Base-by-base conservation (phyloP, 345 rosid species). In the thale cress (Arabidopsis thaliana) region DNA sequence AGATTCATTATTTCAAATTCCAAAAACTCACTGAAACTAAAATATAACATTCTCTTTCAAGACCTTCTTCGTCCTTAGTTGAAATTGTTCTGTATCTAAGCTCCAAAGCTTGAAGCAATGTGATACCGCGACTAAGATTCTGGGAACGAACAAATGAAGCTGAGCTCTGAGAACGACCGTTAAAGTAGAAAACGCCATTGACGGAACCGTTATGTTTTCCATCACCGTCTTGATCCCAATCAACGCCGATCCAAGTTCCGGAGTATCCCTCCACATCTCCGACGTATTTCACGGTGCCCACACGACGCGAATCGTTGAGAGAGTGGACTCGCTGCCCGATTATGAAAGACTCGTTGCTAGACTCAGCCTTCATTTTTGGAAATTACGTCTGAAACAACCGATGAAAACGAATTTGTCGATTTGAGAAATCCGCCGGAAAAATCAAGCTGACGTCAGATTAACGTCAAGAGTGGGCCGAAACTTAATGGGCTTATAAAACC, bases 161-260 rank as follows among this genome's bases (percentile, higher is more conserved):
- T 0, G 97, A 94, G 7, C 30, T 77, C 38, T 83, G 76, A 16
- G 86, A 84, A 60, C 75, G 84, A 8, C 92, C 89, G 32, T 73
- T 85, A 71, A 94, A 94, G 69, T 87, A 94, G 10, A 80, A 88
- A 61, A 82, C 88, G 4, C 96, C 96, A 28, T 90, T 88, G 50
- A 88, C 57, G 77, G 92, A 78, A 2, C 97, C 98, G 52, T 91
- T 87, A 46, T 88, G 97, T 78, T 94, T 91, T 24, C 95, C 96
- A 5, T 83, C 89, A 3, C 87, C 85, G 40, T 78, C 84, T 42
- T 71, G 77, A 82, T 90, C 97, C 97, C 97, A 94, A 52, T 91
- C 96, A 51, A 94, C 91, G 12, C 97, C 98, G 59, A 88, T 76
- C 95, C 96, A 91, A 2, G 38, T 55, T 9, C 97, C 97, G 1